A percentile compares a stretch with the other conserved stretches of the same genome.
Evolutionary conservation across 2,329 filamentous ascomycete genomes (phyloP).

Genomic region (Fusarium sp.): DNA sequence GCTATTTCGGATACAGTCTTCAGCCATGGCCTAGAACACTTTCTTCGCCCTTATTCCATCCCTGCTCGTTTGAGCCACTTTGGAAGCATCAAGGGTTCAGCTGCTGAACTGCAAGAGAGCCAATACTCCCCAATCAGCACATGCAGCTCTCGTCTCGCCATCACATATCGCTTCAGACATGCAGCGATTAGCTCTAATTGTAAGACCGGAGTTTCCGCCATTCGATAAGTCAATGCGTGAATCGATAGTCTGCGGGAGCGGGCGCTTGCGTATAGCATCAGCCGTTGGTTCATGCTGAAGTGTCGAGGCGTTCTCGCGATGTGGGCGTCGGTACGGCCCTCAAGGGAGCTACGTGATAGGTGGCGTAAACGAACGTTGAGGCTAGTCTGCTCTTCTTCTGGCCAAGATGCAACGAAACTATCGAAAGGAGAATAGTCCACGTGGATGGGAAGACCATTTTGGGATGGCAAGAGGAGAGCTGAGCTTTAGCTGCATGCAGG

Average conservation of each 20-base stretch:
- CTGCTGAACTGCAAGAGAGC: not conserved
- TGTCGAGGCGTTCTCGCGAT: not conserved
- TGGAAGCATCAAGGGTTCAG: rapidly evolving
- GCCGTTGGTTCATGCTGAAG: not conserved
- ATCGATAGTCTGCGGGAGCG: not conserved
- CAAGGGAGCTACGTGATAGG: not conserved
- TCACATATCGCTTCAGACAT: not conserved
- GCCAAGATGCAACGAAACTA: not conserved
- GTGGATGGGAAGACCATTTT: not conserved
- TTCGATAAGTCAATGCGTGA: not conserved
- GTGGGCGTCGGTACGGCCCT: not conserved
- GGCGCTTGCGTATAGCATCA: not conserved
- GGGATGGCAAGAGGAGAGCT: not conserved
- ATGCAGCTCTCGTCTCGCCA: not conserved
- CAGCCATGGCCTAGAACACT: not conserved
- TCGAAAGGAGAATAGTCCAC: not conserved
- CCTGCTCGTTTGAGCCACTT: not conserved
- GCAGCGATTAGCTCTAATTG: not conserved
- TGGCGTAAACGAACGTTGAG: not conserved
- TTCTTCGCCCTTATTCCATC: not conserved
- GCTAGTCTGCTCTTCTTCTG: not conserved
- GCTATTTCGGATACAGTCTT: not conserved
- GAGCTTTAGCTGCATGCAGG: not conserved
- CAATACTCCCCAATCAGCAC: not conserved
- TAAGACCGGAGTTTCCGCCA: not conserved